Evolutionary conservation across 306 rosid species (phyloP), one percentile per base, ranked within the genome.

Genomic region (Cyamopsis tetragonoloba): DNA sequence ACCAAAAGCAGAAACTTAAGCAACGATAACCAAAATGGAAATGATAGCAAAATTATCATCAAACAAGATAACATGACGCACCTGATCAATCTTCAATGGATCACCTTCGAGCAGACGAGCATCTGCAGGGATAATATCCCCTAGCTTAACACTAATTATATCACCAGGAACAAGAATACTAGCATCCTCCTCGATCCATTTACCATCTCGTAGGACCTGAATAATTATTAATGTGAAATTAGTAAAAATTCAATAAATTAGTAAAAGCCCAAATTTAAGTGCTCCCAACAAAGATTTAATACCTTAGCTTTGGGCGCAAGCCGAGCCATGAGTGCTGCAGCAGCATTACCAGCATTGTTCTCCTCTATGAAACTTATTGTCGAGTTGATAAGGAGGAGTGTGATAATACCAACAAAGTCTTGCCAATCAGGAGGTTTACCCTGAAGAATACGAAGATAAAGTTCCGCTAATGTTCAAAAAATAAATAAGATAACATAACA

Each of bases 261-360:
- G 9, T 3, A 66, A 37, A 38, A 70, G 10, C 13, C 48, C 22
- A 48, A 24, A 60, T 32, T n/a, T 30, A 58, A 26, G 57, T 44
- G 37, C 30, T 23, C 2, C 41, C 27, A 54, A 18, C 20, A 19
- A 51, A 35, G n/a, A 34, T 34, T 11, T 17, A 55, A 44, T 44
- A 89, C 96, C 97, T 85, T 91, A 30, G 97, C 88, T 79, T 84
- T 91, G 3, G 92, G 97, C 1, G 95, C 97, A 2, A 91, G 85
- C 20, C 59, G 83, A 6, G 97, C 97, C 97, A 91, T 91, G 57
- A 91, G 90, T 48, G 97, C 85, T 0, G 90, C 97, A 0, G 95
- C 95, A 27, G 95, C 95, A 55, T 88, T 91, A 15, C 95, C 97
- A 14, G 95, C 97, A 76, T 88, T 91, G 86, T 88, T 89, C 85